Conservation (phyloP, 345 rosid genomes). For the Lepidium sativum region DNA sequence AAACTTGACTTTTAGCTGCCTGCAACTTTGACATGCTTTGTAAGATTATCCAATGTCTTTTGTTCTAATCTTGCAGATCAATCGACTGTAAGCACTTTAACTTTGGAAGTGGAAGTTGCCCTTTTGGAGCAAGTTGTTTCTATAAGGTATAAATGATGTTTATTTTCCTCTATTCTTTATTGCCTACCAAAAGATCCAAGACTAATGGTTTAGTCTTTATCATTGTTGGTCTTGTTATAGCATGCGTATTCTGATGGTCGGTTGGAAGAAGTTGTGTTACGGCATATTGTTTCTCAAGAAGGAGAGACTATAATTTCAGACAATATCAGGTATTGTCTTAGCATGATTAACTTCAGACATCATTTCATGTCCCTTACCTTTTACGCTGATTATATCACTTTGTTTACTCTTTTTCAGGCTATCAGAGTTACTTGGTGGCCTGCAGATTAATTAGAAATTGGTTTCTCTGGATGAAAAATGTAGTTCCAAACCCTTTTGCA, state of each 20-base stretch:
- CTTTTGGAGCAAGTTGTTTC: slow-evolving; percentile 86
- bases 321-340: slow-evolving; percentile 28
- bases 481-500: neutral
- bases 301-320: slow-evolving; percentile 54
- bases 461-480: neutral
- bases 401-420: slow-evolving; percentile 42
- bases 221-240: slow-evolving; percentile 29
- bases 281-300: slow-evolving; percentile 68
- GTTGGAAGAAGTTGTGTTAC: slow-evolving; percentile 61
- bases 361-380: neutral
- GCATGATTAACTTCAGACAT: neutral
- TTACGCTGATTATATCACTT: neutral
- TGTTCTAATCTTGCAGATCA: slow-evolving; percentile 23
- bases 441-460: slow-evolving; percentile 27
- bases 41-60: neutral
- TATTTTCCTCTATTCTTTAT: neutral
- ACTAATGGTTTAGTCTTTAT: neutral
- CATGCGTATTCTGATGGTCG: slow-evolving; percentile 73
- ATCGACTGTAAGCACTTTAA: slow-evolving; percentile 80
- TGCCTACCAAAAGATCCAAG: neutral
- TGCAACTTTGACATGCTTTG: neutral
- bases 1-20: neutral
- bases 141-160: slow-evolving; percentile 46
- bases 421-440: slow-evolving; percentile 51
- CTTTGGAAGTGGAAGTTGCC: slow-evolving; percentile 82